Evolutionary conservation across 1,284 basidiomycete species (phyloP).

Genomic region (Sanguinoderma infundibulare): DNA sequence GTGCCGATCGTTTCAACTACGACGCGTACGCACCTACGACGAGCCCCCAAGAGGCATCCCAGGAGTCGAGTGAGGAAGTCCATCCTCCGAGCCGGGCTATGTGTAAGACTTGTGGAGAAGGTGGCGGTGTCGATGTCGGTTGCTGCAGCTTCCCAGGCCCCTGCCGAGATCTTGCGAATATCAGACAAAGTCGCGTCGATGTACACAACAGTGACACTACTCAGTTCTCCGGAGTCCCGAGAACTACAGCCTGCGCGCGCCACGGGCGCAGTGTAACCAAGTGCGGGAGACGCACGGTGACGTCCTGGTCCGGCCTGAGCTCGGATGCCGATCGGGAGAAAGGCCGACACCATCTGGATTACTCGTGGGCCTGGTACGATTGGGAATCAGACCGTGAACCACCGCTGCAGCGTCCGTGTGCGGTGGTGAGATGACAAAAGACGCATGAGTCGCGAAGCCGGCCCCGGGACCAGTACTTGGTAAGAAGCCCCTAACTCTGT

Average conservation of each 20-base stretch:
- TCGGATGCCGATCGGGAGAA: not conserved
- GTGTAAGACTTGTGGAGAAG: not conserved
- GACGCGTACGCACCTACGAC: no score
- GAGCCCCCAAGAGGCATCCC: no score
- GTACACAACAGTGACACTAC: no score
- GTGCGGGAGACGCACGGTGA: not conserved
- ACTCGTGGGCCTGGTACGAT: not conserved
- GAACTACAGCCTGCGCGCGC: no score
- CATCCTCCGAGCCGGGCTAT: not conserved
- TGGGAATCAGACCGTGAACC: not conserved
- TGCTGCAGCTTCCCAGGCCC: not conserved
- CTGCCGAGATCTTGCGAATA: not conserved
- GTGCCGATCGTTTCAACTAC: no score
- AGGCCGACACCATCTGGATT: not conserved
- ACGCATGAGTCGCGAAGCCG: no score
- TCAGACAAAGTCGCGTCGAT: no score
- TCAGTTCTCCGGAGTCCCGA: no score
- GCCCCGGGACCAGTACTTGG: no score
- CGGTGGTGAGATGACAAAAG: not conserved
- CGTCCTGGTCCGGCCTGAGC: not conserved
- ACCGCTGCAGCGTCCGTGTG: not conserved
- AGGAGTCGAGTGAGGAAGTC: no score
- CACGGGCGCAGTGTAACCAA: not conserved
- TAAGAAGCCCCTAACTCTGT: not conserved
- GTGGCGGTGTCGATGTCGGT: not conserved